Conservation (phyloP, 495 filamentous ascomycete species). For the Diplogelasinospora grovesii region DNA sequence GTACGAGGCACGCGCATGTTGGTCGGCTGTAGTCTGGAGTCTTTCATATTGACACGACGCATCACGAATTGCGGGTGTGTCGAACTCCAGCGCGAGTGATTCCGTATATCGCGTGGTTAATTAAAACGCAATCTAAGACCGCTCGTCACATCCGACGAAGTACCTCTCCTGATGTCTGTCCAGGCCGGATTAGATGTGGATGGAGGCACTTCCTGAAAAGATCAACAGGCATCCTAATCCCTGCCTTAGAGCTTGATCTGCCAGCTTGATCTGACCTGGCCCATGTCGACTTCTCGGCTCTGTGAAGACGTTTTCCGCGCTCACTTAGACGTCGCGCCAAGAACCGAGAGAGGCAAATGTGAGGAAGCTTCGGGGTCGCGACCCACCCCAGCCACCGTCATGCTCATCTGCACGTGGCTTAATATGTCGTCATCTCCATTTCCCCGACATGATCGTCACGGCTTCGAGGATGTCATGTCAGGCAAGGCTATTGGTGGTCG, state of each 20-base stretch:
- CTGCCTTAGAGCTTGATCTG: conserved; percentile 4
- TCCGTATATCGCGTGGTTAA: conserved; percentile 19
- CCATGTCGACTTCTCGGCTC: conserved; percentile 8
- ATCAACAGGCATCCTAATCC: conserved; percentile 14
- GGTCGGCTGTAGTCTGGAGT: conserved; percentile 6
- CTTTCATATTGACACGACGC: neutral
- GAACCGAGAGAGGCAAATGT: conserved; percentile 8
- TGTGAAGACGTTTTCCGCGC: conserved; percentile 8
- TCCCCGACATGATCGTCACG: conserved; percentile 18
- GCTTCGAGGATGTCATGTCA: conserved; percentile 4
- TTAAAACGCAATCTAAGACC: conserved; percentile 22
- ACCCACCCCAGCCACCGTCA: conserved; percentile 7
- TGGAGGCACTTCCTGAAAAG: conserved; percentile 10
- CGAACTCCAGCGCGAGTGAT: conserved; percentile 11
- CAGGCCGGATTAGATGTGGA: neutral
- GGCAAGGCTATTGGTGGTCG: conserved; percentile 7
- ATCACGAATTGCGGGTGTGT: neutral
- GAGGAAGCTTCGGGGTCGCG: conserved; percentile 5
- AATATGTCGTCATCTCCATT: conserved; percentile 16
- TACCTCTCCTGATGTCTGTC: conserved; percentile 7
- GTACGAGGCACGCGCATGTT: conserved; percentile 2
- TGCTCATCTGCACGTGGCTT: conserved; percentile 22
- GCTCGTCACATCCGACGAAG: conserved; percentile 23
- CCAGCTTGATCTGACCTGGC: neutral
- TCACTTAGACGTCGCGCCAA: conserved; percentile 3